Evolutionary conservation across 345 rosid genomes (phyloP).

Genomic region (Nasturtium officinale): DNA sequence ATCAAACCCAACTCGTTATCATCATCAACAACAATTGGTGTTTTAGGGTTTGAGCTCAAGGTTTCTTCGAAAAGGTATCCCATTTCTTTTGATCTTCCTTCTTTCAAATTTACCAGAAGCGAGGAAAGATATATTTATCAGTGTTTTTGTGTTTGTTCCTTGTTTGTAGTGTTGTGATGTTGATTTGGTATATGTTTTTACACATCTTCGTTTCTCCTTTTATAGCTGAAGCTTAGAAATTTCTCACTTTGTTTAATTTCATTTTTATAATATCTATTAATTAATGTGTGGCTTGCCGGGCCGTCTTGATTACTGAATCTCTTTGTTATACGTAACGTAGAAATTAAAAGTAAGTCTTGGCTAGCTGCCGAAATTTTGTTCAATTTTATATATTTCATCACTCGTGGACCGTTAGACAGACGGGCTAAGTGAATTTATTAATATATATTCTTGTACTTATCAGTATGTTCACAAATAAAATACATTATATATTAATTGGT

Average conservation of each 20-base stretch:
- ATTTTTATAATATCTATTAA: not conserved
- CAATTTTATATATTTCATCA: not conserved
- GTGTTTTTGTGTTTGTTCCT: not conserved
- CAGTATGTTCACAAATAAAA: not conserved
- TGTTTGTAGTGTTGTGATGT: constrained; percentile 21
- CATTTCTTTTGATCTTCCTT: constrained; percentile 1
- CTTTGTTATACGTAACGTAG: not conserved
- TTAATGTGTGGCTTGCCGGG: constrained; percentile 20
- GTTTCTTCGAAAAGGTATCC: constrained; percentile 18
- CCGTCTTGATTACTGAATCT: constrained; percentile 23
- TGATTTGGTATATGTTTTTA: constrained; percentile 5
- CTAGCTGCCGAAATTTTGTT: not conserved
- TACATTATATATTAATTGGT: not conserved
- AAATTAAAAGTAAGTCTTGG: constrained; percentile 21
- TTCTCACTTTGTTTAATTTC: not conserved
- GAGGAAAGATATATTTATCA: not conserved
- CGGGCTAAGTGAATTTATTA: not conserved
- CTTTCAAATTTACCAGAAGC: not conserved
- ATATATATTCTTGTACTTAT: not conserved
- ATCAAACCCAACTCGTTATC: constrained; percentile 44
- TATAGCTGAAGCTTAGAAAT: constrained; percentile 10
- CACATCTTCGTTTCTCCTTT: constrained; percentile 22
- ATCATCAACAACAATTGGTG: not conserved
- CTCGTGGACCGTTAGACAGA: too few species aligned
- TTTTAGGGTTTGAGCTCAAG: constrained; percentile 12